A percentile compares a stretch with the other conserved stretches of the same genome.
These are phyloP conservation scores for Colletotrichum noveboracense DNA, from an alignment of 2,329 filamentous ascomycete genomes.

Conservation along the genomic window DNA sequence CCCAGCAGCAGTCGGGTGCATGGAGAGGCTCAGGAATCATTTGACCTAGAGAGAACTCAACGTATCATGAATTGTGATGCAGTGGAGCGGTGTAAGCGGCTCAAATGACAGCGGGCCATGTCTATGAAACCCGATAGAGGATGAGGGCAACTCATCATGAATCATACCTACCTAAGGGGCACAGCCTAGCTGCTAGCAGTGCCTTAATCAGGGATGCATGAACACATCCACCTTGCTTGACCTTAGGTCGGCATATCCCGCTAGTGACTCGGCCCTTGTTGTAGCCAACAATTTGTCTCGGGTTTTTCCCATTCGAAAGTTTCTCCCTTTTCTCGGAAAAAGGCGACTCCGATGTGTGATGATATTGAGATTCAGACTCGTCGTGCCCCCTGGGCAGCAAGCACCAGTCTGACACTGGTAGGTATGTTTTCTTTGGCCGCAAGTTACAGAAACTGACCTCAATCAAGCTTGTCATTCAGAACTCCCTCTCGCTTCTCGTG, in stretches of 20 bases:
- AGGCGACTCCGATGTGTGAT: not conserved
- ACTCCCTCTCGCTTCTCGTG: not conserved
- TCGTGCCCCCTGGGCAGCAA: not conserved
- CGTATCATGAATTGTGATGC: not conserved
- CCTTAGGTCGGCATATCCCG: not conserved
- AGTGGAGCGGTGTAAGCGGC: not conserved
- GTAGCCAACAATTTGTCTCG: fast-evolving
- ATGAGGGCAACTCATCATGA: not conserved
- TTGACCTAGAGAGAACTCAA: not conserved
- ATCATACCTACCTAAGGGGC: not conserved
- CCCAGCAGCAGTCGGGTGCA: not conserved
- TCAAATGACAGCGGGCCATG: not conserved
- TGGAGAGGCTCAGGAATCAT: not conserved
- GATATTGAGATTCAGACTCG: not conserved
- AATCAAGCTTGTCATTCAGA: not conserved
- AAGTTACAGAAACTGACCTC: not conserved
- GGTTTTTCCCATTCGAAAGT: not conserved
- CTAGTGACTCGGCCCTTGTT: not conserved
- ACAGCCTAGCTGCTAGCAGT: not conserved
- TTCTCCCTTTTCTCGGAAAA: not conserved
- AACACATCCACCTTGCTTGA: not conserved
- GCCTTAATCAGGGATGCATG: not conserved
- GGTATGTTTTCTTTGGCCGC: not conserved
- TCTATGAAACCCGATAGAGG: not conserved
- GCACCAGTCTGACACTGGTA: not conserved